Evolutionary conservation across 257 asterid genomes (phyloP), one percentile per base, ranked within the genome.

Genomic region (Solanum arcanum): DNA sequence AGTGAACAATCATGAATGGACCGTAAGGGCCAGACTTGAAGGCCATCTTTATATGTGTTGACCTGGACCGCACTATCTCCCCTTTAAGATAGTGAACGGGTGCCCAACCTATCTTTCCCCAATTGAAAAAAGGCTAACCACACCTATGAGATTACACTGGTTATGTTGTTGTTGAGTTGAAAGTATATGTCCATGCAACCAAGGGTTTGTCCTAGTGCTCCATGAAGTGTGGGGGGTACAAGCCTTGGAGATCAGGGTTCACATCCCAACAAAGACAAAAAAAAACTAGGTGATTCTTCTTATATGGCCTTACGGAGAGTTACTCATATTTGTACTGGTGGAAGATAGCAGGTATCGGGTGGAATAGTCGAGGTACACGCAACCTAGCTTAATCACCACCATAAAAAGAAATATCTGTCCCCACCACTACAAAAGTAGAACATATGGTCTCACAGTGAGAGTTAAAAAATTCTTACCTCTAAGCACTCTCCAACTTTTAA

Each of bases 401-500:
- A 6, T 10, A 5, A 37, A 21, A 74, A 37, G 18, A 37, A 74
- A 27, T 74, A 21, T 33, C 20, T 11, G 33, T 74, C 64, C 41
- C 25, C 84, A 15, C 41, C 84, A 78, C 37, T n/a, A 46, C 25
- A 78, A 46, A 78, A 78, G 62, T 46, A 44, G 84, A 7, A 25
- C 62, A 78, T 44, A 44, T 25, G 5, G 25, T 78, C 41, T 78
- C 84, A 78, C 12, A n/a, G 27, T 87, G 82, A 64, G 90, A 88
- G 75, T 88, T 77, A 44, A 89, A 52, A 73, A 3, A 82, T 86
- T 81, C 88, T 91, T 94, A 91, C 99, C 99, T 97, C 96, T 86
- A 97, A 94, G 94, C 94, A 93, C 90, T 94, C 98, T 88, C 98
- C 99, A 90, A 94, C 99, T 95, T 93, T 97, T 89, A 95, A 93